phyloP scores from a whole-genome alignment of 768 basidiomycete species.

The Trametes cinnabarina region DNA sequence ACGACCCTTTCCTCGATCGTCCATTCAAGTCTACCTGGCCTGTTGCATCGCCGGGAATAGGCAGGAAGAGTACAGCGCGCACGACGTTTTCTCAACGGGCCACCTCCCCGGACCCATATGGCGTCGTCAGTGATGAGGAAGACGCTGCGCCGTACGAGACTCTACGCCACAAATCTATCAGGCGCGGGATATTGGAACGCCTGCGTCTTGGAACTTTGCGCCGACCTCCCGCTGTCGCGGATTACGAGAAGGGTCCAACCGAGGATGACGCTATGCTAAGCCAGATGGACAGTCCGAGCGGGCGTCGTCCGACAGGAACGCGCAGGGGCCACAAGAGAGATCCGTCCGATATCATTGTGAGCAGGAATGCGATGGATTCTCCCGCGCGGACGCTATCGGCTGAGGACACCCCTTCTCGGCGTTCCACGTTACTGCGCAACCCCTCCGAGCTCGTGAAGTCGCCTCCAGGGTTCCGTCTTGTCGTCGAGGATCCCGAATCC shows the following conservation, averaged over 20 bases:
- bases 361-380: not conserved
- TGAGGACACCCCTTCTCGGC: slow-evolving; percentile 23
- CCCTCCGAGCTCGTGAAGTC: slow-evolving; percentile 14
- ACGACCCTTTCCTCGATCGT: slow-evolving; percentile 30
- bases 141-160: slow-evolving; percentile 42
- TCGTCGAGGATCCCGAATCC: slow-evolving; percentile 36
- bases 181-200: slow-evolving; percentile 48
- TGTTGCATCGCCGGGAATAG: not conserved
- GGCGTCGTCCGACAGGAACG: not conserved
- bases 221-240: slow-evolving; percentile 19
- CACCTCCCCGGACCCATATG: slow-evolving; percentile 19
- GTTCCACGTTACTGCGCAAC: not conserved
- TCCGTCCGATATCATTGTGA: slow-evolving; percentile 7
- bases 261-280: not conserved
- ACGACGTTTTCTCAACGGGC: not conserved
- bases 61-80: not conserved
- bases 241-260: not conserved
- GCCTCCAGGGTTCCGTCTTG: slow-evolving; percentile 44
- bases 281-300: not conserved
- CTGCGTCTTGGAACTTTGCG: slow-evolving; percentile 33
- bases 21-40: slow-evolving; percentile 1
- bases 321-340: slow-evolving; percentile 9
- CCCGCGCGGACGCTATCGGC: slow-evolving; percentile 7
- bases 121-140: slow-evolving; percentile 22
- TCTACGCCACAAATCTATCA: slow-evolving; percentile 50